A percentile compares a stretch with the other conserved stretches of the same genome.
Conservation (phyloP, 768 basidiomycete species). For the Suillus paluster region DNA sequence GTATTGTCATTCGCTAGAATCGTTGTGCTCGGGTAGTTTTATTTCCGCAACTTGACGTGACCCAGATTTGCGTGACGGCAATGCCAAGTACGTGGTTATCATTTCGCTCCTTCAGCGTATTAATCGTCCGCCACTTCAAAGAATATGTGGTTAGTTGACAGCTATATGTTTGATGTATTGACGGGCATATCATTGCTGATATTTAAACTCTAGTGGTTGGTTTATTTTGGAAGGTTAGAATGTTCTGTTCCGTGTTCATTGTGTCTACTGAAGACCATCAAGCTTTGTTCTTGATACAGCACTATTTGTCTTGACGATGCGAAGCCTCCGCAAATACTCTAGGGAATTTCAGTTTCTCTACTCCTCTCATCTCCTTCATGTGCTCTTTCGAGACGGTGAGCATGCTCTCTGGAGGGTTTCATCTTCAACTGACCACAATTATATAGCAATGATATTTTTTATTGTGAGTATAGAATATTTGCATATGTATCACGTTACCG, state of each 20-base stretch:
- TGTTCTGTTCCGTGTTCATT: not conserved
- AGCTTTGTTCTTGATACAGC: constrained; percentile 9
- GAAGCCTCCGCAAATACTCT: constrained; percentile 12
- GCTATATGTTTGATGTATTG: not conserved
- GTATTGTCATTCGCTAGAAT: not conserved
- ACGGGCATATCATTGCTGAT: not conserved
- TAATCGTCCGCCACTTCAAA: not conserved
- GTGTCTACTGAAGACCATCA: not conserved
- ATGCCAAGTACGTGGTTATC: constrained; percentile 10
- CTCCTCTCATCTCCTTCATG: constrained; percentile 6
- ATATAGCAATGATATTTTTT: constrained; percentile 12
- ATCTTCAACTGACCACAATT: not conserved
- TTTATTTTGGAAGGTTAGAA: constrained; percentile 11
- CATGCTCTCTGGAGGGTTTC: too few relatives aligned
- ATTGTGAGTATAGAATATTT: not conserved
- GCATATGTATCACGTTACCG: not conserved
- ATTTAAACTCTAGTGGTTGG: constrained; percentile 11
- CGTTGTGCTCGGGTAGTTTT: not conserved
- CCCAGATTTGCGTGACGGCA: not conserved
- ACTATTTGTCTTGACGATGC: constrained; percentile 13
- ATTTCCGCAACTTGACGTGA: not conserved
- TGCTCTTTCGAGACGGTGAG: constrained; percentile 14
- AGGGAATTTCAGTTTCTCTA: not conserved
- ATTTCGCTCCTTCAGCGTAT: not conserved
- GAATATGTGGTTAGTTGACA: not conserved